These are phyloP conservation scores for Angomonas desouzai DNA, from an alignment of 208 protist genomes.

Conservation along the genomic window DNA sequence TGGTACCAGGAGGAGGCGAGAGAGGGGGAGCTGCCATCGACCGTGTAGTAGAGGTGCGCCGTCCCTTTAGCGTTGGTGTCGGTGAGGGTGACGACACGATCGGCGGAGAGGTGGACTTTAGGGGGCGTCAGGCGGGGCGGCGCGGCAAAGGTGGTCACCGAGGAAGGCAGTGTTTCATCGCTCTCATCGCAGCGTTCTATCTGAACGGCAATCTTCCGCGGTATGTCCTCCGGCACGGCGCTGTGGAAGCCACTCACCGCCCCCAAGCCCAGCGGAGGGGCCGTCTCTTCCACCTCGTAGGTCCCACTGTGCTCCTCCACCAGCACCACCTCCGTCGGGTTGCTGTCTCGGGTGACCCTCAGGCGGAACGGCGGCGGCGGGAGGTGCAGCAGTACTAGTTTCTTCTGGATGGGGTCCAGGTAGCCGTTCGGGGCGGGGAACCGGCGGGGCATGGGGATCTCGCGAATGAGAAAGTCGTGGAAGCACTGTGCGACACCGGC, in stretches of 20 bases:
- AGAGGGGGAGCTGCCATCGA: constrained; percentile 37
- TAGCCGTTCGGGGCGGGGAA: not conserved
- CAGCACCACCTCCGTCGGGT: not conserved
- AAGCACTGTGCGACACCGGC: not conserved
- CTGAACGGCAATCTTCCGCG: constrained; percentile 17
- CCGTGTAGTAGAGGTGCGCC: constrained; percentile 38
- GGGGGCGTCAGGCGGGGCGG: constrained; percentile 30
- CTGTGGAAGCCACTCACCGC: constrained; percentile 8
- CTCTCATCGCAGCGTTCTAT: constrained; percentile 17
- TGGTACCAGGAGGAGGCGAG: constrained; percentile 11
- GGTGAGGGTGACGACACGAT: constrained; percentile 11
- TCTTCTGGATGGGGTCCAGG: not conserved
- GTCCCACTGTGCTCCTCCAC: not conserved
- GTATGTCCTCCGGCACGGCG: constrained; percentile 10
- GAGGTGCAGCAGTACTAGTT: not conserved
- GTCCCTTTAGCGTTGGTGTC: constrained; percentile 15
- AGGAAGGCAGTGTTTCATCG: constrained; percentile 13
- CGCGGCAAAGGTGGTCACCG: constrained; percentile 12
- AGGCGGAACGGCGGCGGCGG: constrained; percentile 2
- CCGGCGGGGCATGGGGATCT: constrained; percentile 14
- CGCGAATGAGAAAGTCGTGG: not conserved
- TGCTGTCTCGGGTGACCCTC: constrained; percentile 13
- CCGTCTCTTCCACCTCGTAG: not conserved
- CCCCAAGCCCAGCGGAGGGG: not conserved
- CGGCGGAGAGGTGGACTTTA: constrained; percentile 19